These are phyloP conservation scores for Gastrolobium villosum DNA, from an alignment of 306 rosid species.

Conservation along the genomic window DNA sequence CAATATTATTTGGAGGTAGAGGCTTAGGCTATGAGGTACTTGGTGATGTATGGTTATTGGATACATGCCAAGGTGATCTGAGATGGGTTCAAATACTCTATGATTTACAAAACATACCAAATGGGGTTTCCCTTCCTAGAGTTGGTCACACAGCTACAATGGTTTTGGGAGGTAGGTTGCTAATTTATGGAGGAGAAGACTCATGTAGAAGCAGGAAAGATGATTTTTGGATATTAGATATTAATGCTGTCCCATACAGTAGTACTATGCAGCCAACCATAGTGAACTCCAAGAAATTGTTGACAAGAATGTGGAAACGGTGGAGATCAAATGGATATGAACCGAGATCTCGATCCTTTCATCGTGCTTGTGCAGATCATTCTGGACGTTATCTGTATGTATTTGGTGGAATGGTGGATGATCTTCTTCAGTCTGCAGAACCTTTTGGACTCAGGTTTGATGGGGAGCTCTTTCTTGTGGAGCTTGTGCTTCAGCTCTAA, in stretches of 20 bases:
- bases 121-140: conserved; percentile 82
- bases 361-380: conserved; percentile 80
- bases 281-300: conserved; percentile 52
- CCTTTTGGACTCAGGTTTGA: conserved; percentile 77
- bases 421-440: conserved; percentile 58
- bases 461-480: conserved; percentile 79
- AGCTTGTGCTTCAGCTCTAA: conserved; percentile 74
- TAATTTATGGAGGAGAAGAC: conserved; percentile 92
- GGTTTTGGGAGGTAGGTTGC: conserved; percentile 81
- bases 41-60: conserved; percentile 87
- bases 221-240: conserved; percentile 88
- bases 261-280: conserved; percentile 51
- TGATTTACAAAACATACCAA: conserved; percentile 66
- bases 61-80: conserved; percentile 50
- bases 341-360: conserved; percentile 72
- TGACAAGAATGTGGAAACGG: conserved; percentile 74
- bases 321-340: conserved; percentile 63
- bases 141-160: conserved; percentile 91
- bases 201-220: conserved; percentile 75
- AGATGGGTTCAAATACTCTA: conserved; percentile 76
- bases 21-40: conserved; percentile 86
- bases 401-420: conserved; percentile 95
- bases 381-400: conserved; percentile 72
- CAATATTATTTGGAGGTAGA: conserved; percentile 89
- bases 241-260: conserved; percentile 59